Evolutionary conservation across 352 stramenopile species (phyloP), one percentile per base, ranked within the genome.

Genomic region (Pythium chondricola): DNA sequence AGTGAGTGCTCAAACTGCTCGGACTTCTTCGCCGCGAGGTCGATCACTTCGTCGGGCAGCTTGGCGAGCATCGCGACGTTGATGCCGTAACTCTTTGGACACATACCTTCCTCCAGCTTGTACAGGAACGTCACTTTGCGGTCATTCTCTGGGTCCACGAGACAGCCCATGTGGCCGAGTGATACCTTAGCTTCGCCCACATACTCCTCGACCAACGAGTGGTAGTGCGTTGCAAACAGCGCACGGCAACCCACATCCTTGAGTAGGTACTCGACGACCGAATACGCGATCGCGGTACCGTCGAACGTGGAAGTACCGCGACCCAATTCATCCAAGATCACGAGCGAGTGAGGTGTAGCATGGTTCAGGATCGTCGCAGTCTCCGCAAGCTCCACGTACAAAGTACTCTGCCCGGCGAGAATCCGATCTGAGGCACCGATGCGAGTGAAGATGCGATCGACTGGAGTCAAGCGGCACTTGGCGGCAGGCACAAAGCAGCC

Each of bases 381-480:
- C 71, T 99, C 97, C 0, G 95, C 86, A 14, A 99, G 69, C 73
- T 98, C 97, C 0, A 99, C 96, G 63, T 97, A 99, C 43, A 99
- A 98, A n/a, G 97, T 99, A 68, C 91, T 98, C 58, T 99, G 96
- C 1, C 97, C 97, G 7, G 94, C 79, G 26, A 99, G 79, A 47
- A 99, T 99, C 32, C 94, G 80, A 64, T 99, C 97, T 7, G 85
- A 97, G 2, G 97, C 97, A 30, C 97, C 97, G 33, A 99, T 93
- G n/a, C 97, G 87, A 17, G 97, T 99, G 64, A 99, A 99, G 44
- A 99, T 98, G 14, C 97, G 91, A 67, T 99, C 97, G 2, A 99
- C 83, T 0, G 96, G 97, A 35, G 88, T 98, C 33, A 99, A 63
- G n/a, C 68, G 69, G 48, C 83, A 98, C 40, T 76, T 80, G n/a